Evolutionary conservation across 1,284 basidiomycete species (phyloP), one percentile per base, ranked within the genome.

Genomic region (Pterula multifida): DNA sequence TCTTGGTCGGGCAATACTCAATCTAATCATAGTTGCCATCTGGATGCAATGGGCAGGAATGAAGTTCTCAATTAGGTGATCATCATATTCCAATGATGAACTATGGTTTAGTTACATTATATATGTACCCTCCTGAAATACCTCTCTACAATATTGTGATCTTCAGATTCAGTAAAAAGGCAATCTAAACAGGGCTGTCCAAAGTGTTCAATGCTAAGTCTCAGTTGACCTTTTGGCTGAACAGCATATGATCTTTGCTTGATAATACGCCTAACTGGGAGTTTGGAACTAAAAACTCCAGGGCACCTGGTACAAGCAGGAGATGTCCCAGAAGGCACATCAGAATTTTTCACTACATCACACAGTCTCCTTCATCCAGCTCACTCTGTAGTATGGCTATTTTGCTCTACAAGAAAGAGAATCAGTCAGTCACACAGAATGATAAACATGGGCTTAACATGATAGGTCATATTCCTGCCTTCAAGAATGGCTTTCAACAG

Each of bases 251-350:
- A 65, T 81, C 47, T 81, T 55, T 75, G 85, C 85, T 85, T 81
- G 79, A 84, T 71, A 64, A 89, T 89, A 88, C 85, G 81, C 85
- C 83, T 68, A 59, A 56, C 61, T 58, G 63, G 75, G 75, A 77
- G 75, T 68, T 75, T 73, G 68, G 65, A 59, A 59, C 72, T 86
- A 69, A 60, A 55, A 70, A 76, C 79, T 76, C 76, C 60, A 70
- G 65, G 81, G 85, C 82, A 88, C 85, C 85, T 87, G 83, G 50
- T 83, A 84, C 79, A 71, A 85, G 85, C 85, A 74, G 55, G 45
- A 32, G 28, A 24, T 25, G 36, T 19, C 11, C 23, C 26, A 45
- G 32, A 36, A 35, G 45, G 44, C 9, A 19, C 39, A 42, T 22
- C 39, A 42, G 9, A 19, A 22, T 42, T 42, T 35, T 22, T 45